Base-by-base conservation (phyloP, 2,329 filamentous ascomycete genomes). In the Colletotrichum theobromicola region DNA sequence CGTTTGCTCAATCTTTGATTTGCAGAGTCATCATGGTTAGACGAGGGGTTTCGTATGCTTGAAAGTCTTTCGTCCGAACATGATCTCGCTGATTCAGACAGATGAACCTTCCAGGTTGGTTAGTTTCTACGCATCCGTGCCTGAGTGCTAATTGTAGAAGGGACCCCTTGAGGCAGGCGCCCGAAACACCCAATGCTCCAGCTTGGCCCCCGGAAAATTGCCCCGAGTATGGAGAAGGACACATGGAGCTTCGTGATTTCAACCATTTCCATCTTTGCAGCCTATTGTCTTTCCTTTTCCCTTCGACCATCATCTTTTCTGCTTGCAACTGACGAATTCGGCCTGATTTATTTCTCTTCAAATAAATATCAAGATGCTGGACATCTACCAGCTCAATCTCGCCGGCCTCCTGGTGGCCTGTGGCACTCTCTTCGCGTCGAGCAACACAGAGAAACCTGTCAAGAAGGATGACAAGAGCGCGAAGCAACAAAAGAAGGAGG, bases 331-430 rank as follows among this genome's bases (percentile, higher is more conserved):
- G 21, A 6, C 10, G 8, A 5, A 18, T 4, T 18, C 9, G 26
- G 9, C 16, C n/a, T n/a, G n/a, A 28, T 21, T 28, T 30, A 16
- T 16, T 34, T 34, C 24, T 18, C 16, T 15, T 60, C 57, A 34
- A 28, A 7, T 24, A 57, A 28, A 8, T 57, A 13, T 18, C 55
- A 58, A 55, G 12, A 77, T 76, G 60, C 79, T 82, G 72, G 81
- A 83, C 71, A 77, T 78, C n/a, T 84, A 84, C 75, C 81, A 82
- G 70, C 72, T 80, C 67, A 83, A 82, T 76, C 78, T 84, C n/a
- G 75, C 79, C 4, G 78, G 77, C 72, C 77, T 84, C 21, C 77
- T 84, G 18, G 77, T 80, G 50, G 78, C 83, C 63, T 84, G 82
- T 70, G 80, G 78, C 50, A 75, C 77, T 21, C 72, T 30, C 77